Percentiles rank a stretch among this genome's conserved stretches.
These are phyloP conservation scores for Populus hybrid DNA, from an alignment of 441 rosid species.

Conservation along the genomic window DNA sequence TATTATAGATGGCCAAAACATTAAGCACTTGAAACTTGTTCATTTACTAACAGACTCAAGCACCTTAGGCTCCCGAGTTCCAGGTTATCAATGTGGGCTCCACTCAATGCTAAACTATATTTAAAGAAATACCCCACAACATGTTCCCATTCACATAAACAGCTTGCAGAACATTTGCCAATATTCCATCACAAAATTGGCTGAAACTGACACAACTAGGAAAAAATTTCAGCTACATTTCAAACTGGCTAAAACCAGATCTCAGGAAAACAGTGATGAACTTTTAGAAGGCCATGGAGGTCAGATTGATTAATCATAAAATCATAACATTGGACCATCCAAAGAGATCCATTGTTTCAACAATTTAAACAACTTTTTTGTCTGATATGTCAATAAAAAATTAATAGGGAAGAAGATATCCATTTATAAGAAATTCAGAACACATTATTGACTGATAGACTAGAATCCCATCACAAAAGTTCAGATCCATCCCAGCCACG, in stretches of 20 bases:
- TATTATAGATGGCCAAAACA: not conserved
- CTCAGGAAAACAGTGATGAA: not conserved
- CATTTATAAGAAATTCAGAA: not conserved
- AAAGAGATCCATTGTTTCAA: not conserved
- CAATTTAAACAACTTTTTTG: not conserved
- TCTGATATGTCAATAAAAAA: not conserved
- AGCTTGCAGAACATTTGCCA: not conserved
- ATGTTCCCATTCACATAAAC: not conserved
- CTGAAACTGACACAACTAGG: not conserved
- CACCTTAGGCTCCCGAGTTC: not conserved
- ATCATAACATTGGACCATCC: not conserved
- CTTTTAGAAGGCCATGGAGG: not conserved
- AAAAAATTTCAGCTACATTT: not conserved
- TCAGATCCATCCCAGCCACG: not conserved
- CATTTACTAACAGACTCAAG: not conserved
- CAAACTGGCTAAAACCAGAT: not conserved
- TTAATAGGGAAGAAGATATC: not conserved
- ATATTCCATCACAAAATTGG: not conserved
- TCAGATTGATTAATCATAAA: not conserved
- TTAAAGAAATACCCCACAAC: not conserved
- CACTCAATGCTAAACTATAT: not conserved
- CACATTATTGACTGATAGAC: not conserved
- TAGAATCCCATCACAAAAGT: not conserved
- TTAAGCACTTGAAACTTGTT: not conserved
- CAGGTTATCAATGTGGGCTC: not conserved